These are phyloP conservation scores for Houttuynia cordata DNA, from an alignment of 164 flowering plant genomes.

Conservation along the genomic window DNA sequence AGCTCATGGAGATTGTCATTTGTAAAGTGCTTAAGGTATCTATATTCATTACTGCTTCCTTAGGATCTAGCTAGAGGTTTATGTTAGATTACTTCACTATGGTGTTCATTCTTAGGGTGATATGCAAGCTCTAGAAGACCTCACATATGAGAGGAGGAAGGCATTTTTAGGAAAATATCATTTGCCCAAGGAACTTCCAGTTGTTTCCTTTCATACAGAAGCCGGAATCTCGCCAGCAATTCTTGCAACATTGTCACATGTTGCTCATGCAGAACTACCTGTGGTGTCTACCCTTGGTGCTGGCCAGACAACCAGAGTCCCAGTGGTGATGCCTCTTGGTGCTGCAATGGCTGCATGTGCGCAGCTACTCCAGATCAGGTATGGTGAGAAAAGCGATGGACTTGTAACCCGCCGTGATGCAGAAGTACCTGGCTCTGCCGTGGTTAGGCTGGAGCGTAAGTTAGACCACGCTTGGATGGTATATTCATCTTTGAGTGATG, in stretches of 20 bases:
- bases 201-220: slow-evolving; percentile 86
- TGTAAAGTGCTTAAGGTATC: slow-evolving; percentile 86
- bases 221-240: slow-evolving; percentile 72
- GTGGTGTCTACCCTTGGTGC: slow-evolving; percentile 5
- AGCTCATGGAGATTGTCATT: slow-evolving; percentile 71
- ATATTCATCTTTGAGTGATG: slow-evolving; percentile 62
- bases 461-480: slow-evolving; percentile 99
- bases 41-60: not conserved
- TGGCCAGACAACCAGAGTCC: slow-evolving; percentile 53
- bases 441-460: slow-evolving; percentile 64
- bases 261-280: slow-evolving; percentile 90
- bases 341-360: slow-evolving; percentile 97
- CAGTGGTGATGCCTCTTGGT: slow-evolving; percentile 79
- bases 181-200: slow-evolving; percentile 68
- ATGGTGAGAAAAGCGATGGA: slow-evolving; percentile 90
- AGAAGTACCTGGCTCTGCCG: slow-evolving; percentile 89
- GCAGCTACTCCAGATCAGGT: slow-evolving; percentile 69
- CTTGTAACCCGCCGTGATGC: slow-evolving; percentile 96
- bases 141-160: slow-evolving; percentile 75
- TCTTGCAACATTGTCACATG: slow-evolving; percentile 70
- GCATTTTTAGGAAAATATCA: slow-evolving; percentile 57
- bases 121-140: slow-evolving; percentile 78
- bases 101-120: slow-evolving; percentile 47
- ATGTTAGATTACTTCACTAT: not conserved
- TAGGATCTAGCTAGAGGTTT: not conserved